Percentiles rank a stretch among this genome's conserved stretches.
Conservation (phyloP, 2,329 filamentous ascomycete genomes). For the Alternaria infectoria region DNA sequence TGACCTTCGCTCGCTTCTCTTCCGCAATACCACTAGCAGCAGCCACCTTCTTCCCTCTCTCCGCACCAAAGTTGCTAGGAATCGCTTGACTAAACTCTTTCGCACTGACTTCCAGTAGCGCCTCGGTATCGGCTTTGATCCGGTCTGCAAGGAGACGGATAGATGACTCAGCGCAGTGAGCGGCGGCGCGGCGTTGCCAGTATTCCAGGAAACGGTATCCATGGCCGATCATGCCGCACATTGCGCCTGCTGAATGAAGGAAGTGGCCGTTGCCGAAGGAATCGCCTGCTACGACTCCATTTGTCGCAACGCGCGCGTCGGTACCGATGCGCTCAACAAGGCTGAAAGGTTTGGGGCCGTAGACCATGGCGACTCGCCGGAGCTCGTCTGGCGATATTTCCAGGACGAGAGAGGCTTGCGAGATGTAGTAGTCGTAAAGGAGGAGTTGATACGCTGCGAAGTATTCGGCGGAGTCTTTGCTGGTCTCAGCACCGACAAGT, state of each 20-base stretch:
- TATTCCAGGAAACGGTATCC: constrained; percentile 21
- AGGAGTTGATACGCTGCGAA: constrained; percentile 23
- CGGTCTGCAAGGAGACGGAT: constrained; percentile 19
- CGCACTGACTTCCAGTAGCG: constrained; percentile 21
- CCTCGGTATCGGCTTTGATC: constrained; percentile 21
- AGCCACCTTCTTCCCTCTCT: constrained; percentile 16
- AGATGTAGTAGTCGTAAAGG: constrained; percentile 24
- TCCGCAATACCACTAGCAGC: constrained; percentile 20
- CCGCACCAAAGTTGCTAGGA: constrained; percentile 23
- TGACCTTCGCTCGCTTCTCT: constrained; percentile 12
- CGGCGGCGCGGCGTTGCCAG: constrained; percentile 17
- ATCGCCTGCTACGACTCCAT: constrained; percentile 21
- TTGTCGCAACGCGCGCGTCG: constrained; percentile 18
- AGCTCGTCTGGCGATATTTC: constrained; percentile 19
- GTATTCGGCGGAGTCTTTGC: constrained; percentile 19
- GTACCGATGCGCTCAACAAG: constrained; percentile 21
- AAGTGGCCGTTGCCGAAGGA: constrained; percentile 27
- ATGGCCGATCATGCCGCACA: constrained; percentile 26
- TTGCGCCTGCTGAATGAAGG: constrained; percentile 19
- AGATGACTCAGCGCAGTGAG: constrained; percentile 15
- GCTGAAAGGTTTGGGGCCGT: constrained; percentile 25
- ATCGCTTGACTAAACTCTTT: constrained; percentile 27
- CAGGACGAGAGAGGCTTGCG: constrained; percentile 20
- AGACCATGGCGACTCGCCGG: constrained; percentile 18
- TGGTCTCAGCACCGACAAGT: constrained; percentile 2